Evolutionary conservation across 257 asterid species (phyloP).

Genomic region (Nicotiana sylvestris): DNA sequence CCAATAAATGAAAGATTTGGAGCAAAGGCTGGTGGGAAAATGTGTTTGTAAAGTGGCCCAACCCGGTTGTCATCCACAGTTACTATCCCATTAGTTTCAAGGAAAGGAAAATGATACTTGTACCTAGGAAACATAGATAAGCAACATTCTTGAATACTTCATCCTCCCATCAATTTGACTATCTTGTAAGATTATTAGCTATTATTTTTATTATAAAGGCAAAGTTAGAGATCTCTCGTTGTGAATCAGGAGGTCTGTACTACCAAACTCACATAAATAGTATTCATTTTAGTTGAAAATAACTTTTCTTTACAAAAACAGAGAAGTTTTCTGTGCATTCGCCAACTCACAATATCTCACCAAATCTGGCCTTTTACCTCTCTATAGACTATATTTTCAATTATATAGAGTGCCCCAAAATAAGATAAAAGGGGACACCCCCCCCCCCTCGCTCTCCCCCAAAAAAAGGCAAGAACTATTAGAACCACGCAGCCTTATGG

Average conservation of each 20-base stretch:
- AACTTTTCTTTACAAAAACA: neutral
- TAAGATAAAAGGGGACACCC: neutral
- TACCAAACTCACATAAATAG: neutral
- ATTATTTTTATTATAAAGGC: neutral
- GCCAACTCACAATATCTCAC: neutral
- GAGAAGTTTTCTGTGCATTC: neutral
- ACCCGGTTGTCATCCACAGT: constrained; percentile 84
- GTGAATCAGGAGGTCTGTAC: neutral
- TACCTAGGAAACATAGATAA: constrained; percentile 43
- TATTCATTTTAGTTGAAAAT: neutral
- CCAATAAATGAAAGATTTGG: constrained; percentile 92
- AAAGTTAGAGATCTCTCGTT: neutral
- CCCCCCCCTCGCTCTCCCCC: no score
- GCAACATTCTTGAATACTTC: neutral
- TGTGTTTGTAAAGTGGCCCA: constrained; percentile 82
- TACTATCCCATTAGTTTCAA: constrained; percentile 60
- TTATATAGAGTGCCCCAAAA: neutral
- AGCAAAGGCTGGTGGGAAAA: constrained; percentile 77
- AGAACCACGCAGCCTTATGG: neutral
- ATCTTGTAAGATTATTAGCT: neutral
- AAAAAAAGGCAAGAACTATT: neutral
- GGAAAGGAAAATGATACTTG: constrained; percentile 81
- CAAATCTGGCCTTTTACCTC: neutral
- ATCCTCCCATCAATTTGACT: neutral
- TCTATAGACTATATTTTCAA: neutral